Evolutionary conservation across 345 rosid species (phyloP), one percentile per base, ranked within the genome.

Genomic region (Luvunga scandens): DNA sequence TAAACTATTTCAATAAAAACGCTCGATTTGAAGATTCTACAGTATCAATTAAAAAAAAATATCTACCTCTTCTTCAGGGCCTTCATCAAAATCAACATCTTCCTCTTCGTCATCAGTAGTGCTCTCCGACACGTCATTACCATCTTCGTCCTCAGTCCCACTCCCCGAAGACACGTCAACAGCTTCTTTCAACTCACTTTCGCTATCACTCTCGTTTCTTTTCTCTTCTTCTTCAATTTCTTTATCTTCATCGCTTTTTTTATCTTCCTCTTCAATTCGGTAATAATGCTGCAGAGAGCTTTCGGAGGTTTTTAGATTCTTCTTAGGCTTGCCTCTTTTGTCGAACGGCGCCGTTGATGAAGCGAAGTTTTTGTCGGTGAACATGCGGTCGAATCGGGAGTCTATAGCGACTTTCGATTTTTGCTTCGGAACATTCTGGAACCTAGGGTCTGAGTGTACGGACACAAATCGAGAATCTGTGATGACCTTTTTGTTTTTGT

Each of bases 361-460:
- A 1, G 82, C 72, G 73, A 94, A 92, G 25, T 76, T 78, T 81
- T 89, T 91, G 78, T 91, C 93, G 16, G 88, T 84, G 81, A 94
- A 84, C 71, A 87, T 82, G 24, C 86, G 77, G 57, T 80, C 31
- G 84, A 96, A 96, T 14, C 99, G 91, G 65, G 92, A 86, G 76
- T 96, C 99, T 45, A 96, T 90, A 7, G 83, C 60, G 4, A 94
- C 94, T 83, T 92, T 96, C 1, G 90, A 61, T 19, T 90, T 87
- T 55, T 86, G 91, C 86, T 81, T 88, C 6, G 92, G 91, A 24
- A 85, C 85, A n/a, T 78, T 92, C 88, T 90, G 97, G 81, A 96
- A 96, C 79, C 95, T 83, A 53, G 98, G 99, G 82, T 92, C 99
- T 14, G 89, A 85, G 82, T 90, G 95, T 33, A 88, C 86, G 45